phyloP scores from a whole-genome alignment of 2,329 filamentous ascomycete species.

The Alternaria consortialis region DNA sequence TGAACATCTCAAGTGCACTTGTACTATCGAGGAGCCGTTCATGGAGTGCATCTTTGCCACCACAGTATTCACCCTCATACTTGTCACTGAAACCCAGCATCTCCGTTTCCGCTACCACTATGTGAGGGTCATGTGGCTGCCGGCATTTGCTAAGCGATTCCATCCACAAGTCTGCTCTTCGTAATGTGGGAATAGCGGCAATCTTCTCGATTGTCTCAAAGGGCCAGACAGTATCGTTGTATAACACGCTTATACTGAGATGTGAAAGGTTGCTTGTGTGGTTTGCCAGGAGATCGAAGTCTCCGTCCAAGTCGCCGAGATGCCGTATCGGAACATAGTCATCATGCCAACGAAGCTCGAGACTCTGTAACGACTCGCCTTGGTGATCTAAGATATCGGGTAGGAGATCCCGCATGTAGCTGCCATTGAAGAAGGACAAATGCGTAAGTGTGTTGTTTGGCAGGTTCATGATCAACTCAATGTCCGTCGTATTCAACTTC shows the following conservation, averaged over 20 bases:
- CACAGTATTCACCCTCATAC: not conserved
- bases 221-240: slow-evolving; percentile 25
- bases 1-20: slow-evolving; percentile 19
- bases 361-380: slow-evolving; percentile 14
- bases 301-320: not conserved
- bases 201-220: slow-evolving; percentile 14
- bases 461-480: slow-evolving; percentile 12
- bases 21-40: slow-evolving; percentile 10
- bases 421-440: slow-evolving; percentile 6
- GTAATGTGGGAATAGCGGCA: slow-evolving; percentile 13
- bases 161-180: slow-evolving; percentile 19
- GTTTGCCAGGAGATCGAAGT: slow-evolving; percentile 8
- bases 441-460: slow-evolving; percentile 17
- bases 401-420: not conserved
- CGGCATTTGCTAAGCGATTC: slow-evolving; percentile 7
- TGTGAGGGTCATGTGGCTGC: not conserved
- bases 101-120: not conserved
- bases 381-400: slow-evolving; percentile 13
- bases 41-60: slow-evolving; percentile 16
- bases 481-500: slow-evolving; percentile 12
- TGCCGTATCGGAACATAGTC: not conserved
- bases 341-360: slow-evolving; percentile 16
- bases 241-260: slow-evolving; percentile 21
- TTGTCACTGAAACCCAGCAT: not conserved
- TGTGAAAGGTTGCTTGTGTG: slow-evolving; percentile 16